A percentile compares a stretch with the other conserved stretches of the same genome.
phyloP scores from a whole-genome alignment of 2,329 filamentous ascomycete species.

The Nannizziopsis arthrosporioides region DNA sequence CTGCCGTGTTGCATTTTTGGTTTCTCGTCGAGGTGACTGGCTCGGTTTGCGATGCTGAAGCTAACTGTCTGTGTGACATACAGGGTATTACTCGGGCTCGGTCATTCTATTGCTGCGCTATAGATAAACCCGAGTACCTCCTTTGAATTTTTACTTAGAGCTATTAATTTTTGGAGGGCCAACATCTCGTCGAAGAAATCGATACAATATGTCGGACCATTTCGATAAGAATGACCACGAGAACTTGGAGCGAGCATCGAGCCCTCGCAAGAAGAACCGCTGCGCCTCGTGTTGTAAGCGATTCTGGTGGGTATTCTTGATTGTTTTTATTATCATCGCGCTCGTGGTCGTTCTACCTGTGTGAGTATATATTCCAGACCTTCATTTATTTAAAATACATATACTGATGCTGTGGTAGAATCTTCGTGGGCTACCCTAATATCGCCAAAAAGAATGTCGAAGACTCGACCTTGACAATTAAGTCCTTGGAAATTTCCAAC shows the following conservation, averaged over 20 bases:
- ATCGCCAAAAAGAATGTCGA: slow-evolving; percentile 47
- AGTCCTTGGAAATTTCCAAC: slow-evolving; percentile 40
- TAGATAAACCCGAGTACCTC: too few relatives aligned
- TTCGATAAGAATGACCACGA: slow-evolving; percentile 7
- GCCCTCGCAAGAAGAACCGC: not conserved
- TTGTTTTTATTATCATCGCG: slow-evolving; percentile 40
- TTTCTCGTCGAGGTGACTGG: too few relatives aligned
- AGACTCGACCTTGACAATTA: slow-evolving; percentile 41
- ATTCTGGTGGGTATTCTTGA: slow-evolving; percentile 46
- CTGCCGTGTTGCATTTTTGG: too few relatives aligned
- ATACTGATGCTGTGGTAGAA: slow-evolving; percentile 24
- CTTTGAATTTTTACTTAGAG: too few relatives aligned
- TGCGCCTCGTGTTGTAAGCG: slow-evolving; percentile 27
- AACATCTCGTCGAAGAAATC: not conserved
- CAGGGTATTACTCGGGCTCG: too few relatives aligned
- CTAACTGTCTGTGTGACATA: too few relatives aligned
- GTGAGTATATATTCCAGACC: slow-evolving; percentile 32
- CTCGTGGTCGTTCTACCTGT: slow-evolving; percentile 46
- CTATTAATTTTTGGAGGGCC: too few relatives aligned
- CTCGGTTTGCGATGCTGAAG: too few relatives aligned
- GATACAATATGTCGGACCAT: slow-evolving; percentile 11
- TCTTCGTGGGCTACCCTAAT: slow-evolving; percentile 49
- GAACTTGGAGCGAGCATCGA: slow-evolving; percentile 2
- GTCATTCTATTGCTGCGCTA: too few relatives aligned
- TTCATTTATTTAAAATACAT: not conserved